phyloP scores from a whole-genome alignment of 1,284 basidiomycete genomes.

The Malassezia obtusa region DNA sequence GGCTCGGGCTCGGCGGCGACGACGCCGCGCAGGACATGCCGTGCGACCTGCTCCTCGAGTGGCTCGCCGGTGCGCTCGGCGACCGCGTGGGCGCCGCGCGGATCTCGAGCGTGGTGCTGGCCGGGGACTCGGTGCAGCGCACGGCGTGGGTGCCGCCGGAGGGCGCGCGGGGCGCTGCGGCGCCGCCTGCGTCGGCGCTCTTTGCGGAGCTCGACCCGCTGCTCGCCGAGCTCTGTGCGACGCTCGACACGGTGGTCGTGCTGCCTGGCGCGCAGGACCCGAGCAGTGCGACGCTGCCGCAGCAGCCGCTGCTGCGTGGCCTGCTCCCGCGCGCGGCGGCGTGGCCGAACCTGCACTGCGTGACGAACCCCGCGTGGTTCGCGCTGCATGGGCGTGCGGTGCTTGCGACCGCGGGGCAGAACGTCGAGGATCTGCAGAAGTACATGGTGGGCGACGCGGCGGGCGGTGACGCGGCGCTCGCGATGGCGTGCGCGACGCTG shows the following conservation, averaged over 20 bases:
- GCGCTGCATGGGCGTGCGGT: constrained; percentile 54
- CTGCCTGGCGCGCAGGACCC: constrained; percentile 79
- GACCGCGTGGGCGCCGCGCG: constrained; percentile 18
- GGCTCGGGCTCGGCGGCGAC: constrained; percentile 53
- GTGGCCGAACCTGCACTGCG: constrained; percentile 61
- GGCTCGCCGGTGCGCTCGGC: constrained; percentile 74
- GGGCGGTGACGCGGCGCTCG: constrained; percentile 51
- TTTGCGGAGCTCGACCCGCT: constrained; percentile 7
- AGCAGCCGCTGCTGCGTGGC: constrained; percentile 80
- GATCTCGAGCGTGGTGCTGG: constrained; percentile 29
- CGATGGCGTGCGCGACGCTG: constrained; percentile 68
- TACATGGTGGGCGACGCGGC: constrained; percentile 55
- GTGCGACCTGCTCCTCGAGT: constrained; percentile 55
- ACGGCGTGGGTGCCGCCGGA: constrained; percentile 17
- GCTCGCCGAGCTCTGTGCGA: constrained; percentile 12
- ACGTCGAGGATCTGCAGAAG: constrained; percentile 87
- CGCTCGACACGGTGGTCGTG: constrained; percentile 36
- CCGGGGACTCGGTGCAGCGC: constrained; percentile 30
- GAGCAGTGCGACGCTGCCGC: constrained; percentile 75
- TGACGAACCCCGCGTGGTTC: constrained; percentile 85
- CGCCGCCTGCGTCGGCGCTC: background rate
- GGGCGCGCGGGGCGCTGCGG: background rate
- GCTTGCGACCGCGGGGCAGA: constrained; percentile 78
- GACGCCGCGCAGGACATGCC: constrained; percentile 22
- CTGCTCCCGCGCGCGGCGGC: constrained; percentile 63